Base-by-base conservation (phyloP, 2,329 filamentous ascomycete species). In the Aspergillus costaricaensis region DNA sequence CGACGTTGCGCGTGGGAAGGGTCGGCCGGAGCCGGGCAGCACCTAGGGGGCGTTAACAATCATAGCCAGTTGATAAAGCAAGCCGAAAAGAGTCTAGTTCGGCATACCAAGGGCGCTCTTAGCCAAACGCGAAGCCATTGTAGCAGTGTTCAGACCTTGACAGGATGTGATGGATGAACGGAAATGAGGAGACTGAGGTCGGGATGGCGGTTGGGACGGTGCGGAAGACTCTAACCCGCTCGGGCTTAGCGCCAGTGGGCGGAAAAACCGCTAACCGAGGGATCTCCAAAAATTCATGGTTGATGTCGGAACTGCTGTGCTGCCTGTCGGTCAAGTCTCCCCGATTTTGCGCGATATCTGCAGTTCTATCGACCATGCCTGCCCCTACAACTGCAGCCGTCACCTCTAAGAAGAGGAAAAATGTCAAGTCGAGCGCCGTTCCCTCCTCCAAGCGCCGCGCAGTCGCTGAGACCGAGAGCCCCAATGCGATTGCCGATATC, bases 111-210 rank as follows among this genome's bases (percentile, higher is more conserved):
- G 84, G 83, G 92, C 92, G 86, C 88, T 93, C 87, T 91, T 92
- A 87, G 90, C 92, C 85, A 98, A 87, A 86, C 93, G 92, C 82
- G 92, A 96, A 86, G 94, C 94, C 94, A 98, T 98, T 90, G 85
- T 91, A 80, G 86, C 80, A 79, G 82, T 84, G 80, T 81, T 76
- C 81, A 79, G 81, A 79, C 81, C 82, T 82, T 83, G 80, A 77
- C 79, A 66, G 64, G 68, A 72, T 69, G 68, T 70, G 71, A 70
- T 74, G 72, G 73, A 66, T 71, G 71, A 72, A 73, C 71, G 72
- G 72, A 72, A 74, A 65, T 72, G 74, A 74, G 69, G 73, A 76
- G 75, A 71, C 68, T 73, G 72, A 74, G 70, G 72, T 76, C 70
- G 74, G 73, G 66, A 72, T 72, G 73, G 73, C 70, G 68, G 66